Evolutionary conservation across 805 yeast genomes (phyloP).

Genomic region (Lipomyces yamadae): DNA sequence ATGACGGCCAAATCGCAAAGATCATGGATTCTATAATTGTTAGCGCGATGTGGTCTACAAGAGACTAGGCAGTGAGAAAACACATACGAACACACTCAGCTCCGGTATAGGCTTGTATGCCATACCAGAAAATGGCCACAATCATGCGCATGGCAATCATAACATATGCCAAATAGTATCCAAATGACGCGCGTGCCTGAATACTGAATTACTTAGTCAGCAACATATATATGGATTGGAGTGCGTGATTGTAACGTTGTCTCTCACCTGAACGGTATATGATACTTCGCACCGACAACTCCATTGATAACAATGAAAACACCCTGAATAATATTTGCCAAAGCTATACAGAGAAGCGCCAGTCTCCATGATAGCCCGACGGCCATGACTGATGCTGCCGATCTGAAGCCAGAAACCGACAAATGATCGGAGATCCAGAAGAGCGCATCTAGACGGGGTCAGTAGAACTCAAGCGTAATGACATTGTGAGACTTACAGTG

Average conservation of each 20-base stretch:
- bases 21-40: constrained; percentile 59
- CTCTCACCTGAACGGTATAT: constrained; percentile 56
- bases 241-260: no score
- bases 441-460: constrained; percentile 38
- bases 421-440: constrained; percentile 41
- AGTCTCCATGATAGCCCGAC: constrained; percentile 54
- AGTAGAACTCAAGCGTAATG: no score
- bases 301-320: constrained; percentile 52
- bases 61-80: constrained; percentile 50
- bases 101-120: constrained; percentile 85
- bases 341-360: constrained; percentile 51
- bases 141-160: constrained; percentile 78
- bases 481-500: constrained; percentile 20
- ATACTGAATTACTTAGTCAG: constrained; percentile 54
- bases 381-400: constrained; percentile 51
- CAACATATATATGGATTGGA: no score
- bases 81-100: constrained; percentile 79
- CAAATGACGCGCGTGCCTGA: constrained; percentile 77
- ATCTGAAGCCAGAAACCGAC: constrained; percentile 51
- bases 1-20: constrained; percentile 66
- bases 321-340: constrained; percentile 52
- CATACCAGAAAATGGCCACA: constrained; percentile 86
- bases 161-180: constrained; percentile 85
- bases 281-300: constrained; percentile 52
- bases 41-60: neutral